phyloP scores from a whole-genome alignment of 495 filamentous ascomycete genomes.

The Durotheca rogersii region DNA sequence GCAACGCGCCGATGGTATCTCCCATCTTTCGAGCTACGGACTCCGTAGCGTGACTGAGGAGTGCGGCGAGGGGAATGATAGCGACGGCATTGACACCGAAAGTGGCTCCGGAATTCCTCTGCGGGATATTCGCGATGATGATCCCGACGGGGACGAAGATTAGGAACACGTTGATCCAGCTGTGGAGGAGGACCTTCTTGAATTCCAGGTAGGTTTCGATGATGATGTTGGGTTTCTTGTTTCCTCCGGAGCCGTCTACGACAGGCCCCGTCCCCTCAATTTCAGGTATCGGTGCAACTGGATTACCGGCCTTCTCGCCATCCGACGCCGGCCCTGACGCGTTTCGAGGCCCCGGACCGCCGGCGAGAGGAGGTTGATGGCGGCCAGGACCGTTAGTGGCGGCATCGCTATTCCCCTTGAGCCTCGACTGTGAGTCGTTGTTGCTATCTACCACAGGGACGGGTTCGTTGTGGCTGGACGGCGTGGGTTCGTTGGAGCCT shows the following conservation, averaged over 20 bases:
- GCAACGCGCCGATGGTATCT: slow-evolving; percentile 75
- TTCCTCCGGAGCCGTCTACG: slow-evolving; percentile 40
- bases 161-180: slow-evolving; percentile 77
- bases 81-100: slow-evolving; percentile 84
- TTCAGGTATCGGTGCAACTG: slow-evolving; percentile 48
- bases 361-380: slow-evolving; percentile 19
- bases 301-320: slow-evolving; percentile 32
- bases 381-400: slow-evolving; percentile 18
- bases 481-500: slow-evolving; percentile 44
- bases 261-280: slow-evolving; percentile 59
- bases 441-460: slow-evolving; percentile 41
- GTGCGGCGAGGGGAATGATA: slow-evolving; percentile 78
- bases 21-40: slow-evolving; percentile 73
- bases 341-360: slow-evolving; percentile 4
- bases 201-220: slow-evolving; percentile 51
- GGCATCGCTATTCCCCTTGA: slow-evolving; percentile 34
- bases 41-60: slow-evolving; percentile 81
- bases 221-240: slow-evolving; percentile 47
- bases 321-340: slow-evolving; percentile 13
- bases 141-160: slow-evolving; percentile 83
- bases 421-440: slow-evolving; percentile 15
- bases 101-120: slow-evolving; percentile 41
- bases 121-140: slow-evolving; percentile 53
- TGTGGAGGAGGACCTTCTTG: slow-evolving; percentile 60
- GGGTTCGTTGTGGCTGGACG: slow-evolving; percentile 34